phyloP scores from a whole-genome alignment of 805 yeast species.

The Wickerhamiella hasegawae region DNA sequence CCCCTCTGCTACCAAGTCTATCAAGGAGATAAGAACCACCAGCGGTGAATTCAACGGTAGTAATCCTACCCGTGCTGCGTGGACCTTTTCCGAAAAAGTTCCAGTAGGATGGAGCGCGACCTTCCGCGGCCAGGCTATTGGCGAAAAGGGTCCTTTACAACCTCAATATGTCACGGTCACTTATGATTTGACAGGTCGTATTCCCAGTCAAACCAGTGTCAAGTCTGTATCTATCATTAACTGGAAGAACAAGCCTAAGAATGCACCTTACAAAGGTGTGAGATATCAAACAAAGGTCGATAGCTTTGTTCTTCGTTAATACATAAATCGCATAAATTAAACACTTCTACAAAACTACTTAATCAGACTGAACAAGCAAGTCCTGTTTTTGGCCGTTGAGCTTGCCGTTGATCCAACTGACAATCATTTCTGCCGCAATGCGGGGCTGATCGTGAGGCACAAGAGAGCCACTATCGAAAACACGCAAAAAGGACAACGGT shows the following conservation, averaged over 20 bases:
- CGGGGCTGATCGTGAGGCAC: conserved; percentile 84
- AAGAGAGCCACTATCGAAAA: conserved; percentile 91
- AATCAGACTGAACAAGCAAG: no score
- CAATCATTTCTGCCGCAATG: conserved; percentile 61
- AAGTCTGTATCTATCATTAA: conserved; percentile 6
- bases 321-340: no score
- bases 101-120: conserved; percentile 53
- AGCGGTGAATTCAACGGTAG: conserved; percentile 57
- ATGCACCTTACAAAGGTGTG: conserved; percentile 46
- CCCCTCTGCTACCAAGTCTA: conserved; percentile 11
- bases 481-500: conserved; percentile 64
- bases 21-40: conserved; percentile 48
- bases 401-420: conserved; percentile 70
- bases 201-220: conserved; percentile 34
- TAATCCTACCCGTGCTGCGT: conserved; percentile 33
- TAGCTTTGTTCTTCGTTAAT: neutral
- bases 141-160: conserved; percentile 10
- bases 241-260: conserved; percentile 24
- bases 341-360: no score
- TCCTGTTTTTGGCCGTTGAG: no score
- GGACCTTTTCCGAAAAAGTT: conserved; percentile 48
- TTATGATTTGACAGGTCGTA: conserved; percentile 43
- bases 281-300: conserved; percentile 29
- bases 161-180: conserved; percentile 12
- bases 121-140: conserved; percentile 36